Evolutionary conservation across 495 filamentous ascomycete species (phyloP).

Genomic region (Talaromyces ruber): DNA sequence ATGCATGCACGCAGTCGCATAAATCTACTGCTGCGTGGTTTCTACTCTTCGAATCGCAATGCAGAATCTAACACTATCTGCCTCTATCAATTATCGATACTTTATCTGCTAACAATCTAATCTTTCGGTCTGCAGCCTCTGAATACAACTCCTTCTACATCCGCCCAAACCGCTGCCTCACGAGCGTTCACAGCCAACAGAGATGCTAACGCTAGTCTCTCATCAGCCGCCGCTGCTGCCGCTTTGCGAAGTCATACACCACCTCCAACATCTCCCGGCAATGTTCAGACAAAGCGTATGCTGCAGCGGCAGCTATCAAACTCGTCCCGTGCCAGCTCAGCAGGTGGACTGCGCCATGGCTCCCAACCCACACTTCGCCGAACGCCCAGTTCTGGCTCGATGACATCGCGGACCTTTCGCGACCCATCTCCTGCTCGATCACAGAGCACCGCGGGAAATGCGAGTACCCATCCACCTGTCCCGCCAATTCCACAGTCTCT

Average conservation of each 20-base stretch:
- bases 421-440: slow-evolving; percentile 52
- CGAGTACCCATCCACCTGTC: slow-evolving; percentile 52
- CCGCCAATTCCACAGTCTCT: slow-evolving; percentile 55
- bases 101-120: slow-evolving; percentile 9
- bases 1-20: neutral
- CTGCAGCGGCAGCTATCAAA: slow-evolving; percentile 58
- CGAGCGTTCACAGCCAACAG: slow-evolving; percentile 68
- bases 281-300: slow-evolving; percentile 83
- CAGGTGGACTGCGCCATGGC: slow-evolving; percentile 26
- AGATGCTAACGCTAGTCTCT: slow-evolving; percentile 53
- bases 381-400: slow-evolving; percentile 64
- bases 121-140: slow-evolving; percentile 37
- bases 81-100: slow-evolving; percentile 1
- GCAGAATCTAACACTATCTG: neutral
- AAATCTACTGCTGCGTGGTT: neutral
- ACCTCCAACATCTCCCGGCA: slow-evolving; percentile 66
- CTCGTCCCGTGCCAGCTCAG: slow-evolving; percentile 53
- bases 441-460: slow-evolving; percentile 30
- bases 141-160: slow-evolving; percentile 51
- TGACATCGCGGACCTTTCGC: slow-evolving; percentile 80
- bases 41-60: neutral
- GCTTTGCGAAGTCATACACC: slow-evolving; percentile 69
- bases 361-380: slow-evolving; percentile 47
- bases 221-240: slow-evolving; percentile 75
- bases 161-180: slow-evolving; percentile 65